These are phyloP conservation scores for Chaetomium sp. DNA, from an alignment of 2,329 filamentous ascomycete genomes.

Conservation along the genomic window DNA sequence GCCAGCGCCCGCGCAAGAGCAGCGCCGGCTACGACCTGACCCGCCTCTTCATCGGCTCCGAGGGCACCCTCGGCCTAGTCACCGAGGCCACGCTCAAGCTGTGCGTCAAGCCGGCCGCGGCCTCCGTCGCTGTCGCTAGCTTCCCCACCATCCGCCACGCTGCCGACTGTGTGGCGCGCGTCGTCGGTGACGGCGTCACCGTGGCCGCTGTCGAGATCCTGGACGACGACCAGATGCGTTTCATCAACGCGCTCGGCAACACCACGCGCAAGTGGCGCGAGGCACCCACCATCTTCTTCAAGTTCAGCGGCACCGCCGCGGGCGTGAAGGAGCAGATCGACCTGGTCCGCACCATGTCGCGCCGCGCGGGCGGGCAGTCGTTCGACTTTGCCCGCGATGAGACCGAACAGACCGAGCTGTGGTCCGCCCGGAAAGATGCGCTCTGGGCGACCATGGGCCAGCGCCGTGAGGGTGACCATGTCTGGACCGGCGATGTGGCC, in stretches of 20 bases:
- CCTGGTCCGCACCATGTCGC: constrained; percentile 59
- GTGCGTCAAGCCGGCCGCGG: constrained; percentile 70
- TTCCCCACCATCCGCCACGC: constrained; percentile 58
- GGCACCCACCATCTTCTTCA: constrained; percentile 75
- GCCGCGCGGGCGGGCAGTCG: constrained; percentile 53
- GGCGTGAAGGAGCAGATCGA: constrained; percentile 73
- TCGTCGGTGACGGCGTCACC: constrained; percentile 74
- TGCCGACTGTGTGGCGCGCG: constrained; percentile 70
- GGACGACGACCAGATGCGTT: constrained; percentile 82
- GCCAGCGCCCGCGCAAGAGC: constrained; percentile 81
- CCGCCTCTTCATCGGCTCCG: constrained; percentile 80
- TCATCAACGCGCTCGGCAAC: constrained; percentile 58
- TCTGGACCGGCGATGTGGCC: constrained; percentile 83
- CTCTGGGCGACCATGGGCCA: constrained; percentile 73
- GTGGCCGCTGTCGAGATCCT: constrained; percentile 90
- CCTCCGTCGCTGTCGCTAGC: constrained; percentile 69
- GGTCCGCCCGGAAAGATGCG: constrained; percentile 78
- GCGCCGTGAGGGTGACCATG: constrained; percentile 57
- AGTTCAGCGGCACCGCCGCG: constrained; percentile 64
- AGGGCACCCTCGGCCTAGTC: constrained; percentile 85
- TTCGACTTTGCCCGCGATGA: constrained; percentile 71
- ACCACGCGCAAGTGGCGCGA: constrained; percentile 64
- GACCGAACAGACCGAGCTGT: constrained; percentile 69
- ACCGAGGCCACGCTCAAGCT: constrained; percentile 88
- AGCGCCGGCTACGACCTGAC: constrained; percentile 90